phyloP scores from a whole-genome alignment of 768 basidiomycete species.

The Kwoniella dendrophila region DNA sequence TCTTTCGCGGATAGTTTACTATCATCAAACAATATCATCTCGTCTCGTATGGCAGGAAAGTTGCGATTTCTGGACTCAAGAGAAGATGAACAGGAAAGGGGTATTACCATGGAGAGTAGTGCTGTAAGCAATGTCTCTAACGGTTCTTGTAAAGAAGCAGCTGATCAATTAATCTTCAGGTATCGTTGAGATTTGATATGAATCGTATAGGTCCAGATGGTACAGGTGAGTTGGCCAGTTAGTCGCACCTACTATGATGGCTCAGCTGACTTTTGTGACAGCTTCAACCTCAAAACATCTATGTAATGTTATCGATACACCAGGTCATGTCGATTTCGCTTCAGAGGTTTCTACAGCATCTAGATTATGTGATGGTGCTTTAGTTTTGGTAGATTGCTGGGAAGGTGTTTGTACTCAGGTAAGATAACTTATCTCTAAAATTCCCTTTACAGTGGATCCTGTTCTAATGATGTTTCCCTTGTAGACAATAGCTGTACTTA shows the following conservation, averaged over 20 bases:
- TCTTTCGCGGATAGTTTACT: slow-evolving; percentile 81
- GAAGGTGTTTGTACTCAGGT: slow-evolving; percentile 99
- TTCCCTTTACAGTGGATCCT: too few relatives aligned
- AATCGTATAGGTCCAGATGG: slow-evolving; percentile 59
- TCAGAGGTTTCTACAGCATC: slow-evolving; percentile 95
- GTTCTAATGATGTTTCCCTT: not conserved
- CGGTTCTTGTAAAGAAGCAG: not conserved
- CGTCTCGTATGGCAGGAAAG: slow-evolving; percentile 89
- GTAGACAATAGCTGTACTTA: slow-evolving; percentile 90
- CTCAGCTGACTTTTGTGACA: slow-evolving; percentile 41
- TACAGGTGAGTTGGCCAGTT: slow-evolving; percentile 34
- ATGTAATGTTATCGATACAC: slow-evolving; percentile 96
- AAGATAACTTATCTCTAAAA: slow-evolving; percentile 38
- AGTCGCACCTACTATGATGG: too few relatives aligned
- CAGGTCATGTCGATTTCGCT: slow-evolving; percentile 98
- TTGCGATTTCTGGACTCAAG: slow-evolving; percentile 92
- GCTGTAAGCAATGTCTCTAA: slow-evolving; percentile 60
- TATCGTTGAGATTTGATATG: slow-evolving; percentile 84
- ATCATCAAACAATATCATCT: slow-evolving; percentile 97
- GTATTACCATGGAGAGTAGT: slow-evolving; percentile 98
- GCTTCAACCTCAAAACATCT: slow-evolving; percentile 67
- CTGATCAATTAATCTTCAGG: slow-evolving; percentile 23
- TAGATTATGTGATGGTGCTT: slow-evolving; percentile 88
- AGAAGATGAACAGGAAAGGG: slow-evolving; percentile 95
- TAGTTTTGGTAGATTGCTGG: slow-evolving; percentile 93